Conservation (phyloP, 768 basidiomycete genomes). For the Suillus tomentosus region DNA sequence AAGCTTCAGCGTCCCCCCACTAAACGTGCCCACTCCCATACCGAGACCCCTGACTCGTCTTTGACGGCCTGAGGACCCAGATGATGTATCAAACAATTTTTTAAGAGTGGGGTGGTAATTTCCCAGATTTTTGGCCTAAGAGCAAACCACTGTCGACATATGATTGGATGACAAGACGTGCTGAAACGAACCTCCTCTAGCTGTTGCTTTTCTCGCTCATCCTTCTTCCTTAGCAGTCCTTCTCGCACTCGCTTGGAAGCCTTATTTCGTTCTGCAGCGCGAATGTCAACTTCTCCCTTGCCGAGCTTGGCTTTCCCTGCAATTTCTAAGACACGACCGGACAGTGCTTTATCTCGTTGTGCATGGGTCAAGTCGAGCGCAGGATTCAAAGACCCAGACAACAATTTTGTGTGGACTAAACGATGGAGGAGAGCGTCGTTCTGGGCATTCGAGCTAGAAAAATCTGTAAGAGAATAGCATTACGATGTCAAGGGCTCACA, state of each 20-base stretch:
- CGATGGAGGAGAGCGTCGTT: slow-evolving; percentile 81
- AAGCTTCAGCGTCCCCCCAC: slow-evolving; percentile 66
- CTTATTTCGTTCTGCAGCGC: slow-evolving; percentile 64
- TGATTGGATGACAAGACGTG: neutral
- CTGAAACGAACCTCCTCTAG: slow-evolving; percentile 64
- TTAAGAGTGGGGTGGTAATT: slow-evolving; percentile 85
- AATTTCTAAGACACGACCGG: slow-evolving; percentile 76
- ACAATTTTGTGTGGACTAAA: slow-evolving; percentile 75
- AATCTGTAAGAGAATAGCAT: slow-evolving; percentile 10
- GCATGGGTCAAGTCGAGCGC: slow-evolving; percentile 65
- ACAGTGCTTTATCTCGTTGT: slow-evolving; percentile 70
- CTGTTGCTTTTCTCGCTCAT: slow-evolving; percentile 50
- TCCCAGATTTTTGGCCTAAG: slow-evolving; percentile 78
- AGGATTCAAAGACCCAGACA: slow-evolving; percentile 70
- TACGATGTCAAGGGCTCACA: neutral
- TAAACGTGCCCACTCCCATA: slow-evolving; percentile 81
- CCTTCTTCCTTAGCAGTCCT: slow-evolving; percentile 64
- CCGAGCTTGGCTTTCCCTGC: slow-evolving; percentile 70
- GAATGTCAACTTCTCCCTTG: slow-evolving; percentile 66
- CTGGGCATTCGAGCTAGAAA: slow-evolving; percentile 63
- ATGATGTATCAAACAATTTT: slow-evolving; percentile 54
- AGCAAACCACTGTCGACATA: slow-evolving; percentile 15
- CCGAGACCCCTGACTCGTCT: slow-evolving; percentile 66
- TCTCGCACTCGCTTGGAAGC: slow-evolving; percentile 74
- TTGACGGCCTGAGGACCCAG: slow-evolving; percentile 29